A percentile compares a stretch with the other conserved stretches of the same genome.
Evolutionary conservation across 257 asterid genomes (phyloP).

Genomic region (Rubia yunnanensis): DNA sequence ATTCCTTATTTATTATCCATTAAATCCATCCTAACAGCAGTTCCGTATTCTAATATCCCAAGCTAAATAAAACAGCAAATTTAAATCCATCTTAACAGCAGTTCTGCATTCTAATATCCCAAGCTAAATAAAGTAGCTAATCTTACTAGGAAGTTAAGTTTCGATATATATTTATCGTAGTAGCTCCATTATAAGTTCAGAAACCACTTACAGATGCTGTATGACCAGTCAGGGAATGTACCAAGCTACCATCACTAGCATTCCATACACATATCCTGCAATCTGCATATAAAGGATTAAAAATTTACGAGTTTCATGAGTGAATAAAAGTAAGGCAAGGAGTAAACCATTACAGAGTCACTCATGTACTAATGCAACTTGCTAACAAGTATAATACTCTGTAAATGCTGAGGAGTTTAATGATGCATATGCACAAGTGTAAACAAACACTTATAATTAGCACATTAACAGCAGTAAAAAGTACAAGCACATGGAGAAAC

Average conservation of each 20-base stretch:
- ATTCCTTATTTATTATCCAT: neutral
- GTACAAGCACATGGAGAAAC: neutral
- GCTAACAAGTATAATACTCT: neutral
- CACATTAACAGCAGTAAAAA: neutral
- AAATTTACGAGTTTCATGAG: neutral
- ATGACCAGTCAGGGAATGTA: conserved; percentile 95
- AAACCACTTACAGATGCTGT: conserved; percentile 61
- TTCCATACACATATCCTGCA: conserved; percentile 99
- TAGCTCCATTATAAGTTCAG: conserved; percentile 13
- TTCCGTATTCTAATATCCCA: neutral
- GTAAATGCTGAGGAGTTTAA: neutral
- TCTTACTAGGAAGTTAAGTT: neutral
- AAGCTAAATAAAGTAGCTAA: conserved; percentile 2
- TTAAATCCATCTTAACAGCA: neutral
- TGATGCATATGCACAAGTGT: neutral
- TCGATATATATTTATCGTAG: neutral
- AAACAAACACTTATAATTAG: neutral
- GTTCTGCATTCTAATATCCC: neutral
- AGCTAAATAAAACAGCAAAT: conserved; percentile 2
- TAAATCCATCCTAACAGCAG: neutral
- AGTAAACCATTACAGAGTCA: neutral
- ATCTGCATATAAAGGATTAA: conserved; percentile 32
- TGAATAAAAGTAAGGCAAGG: neutral
- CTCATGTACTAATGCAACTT: neutral
- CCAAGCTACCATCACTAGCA: conserved; percentile 98